phyloP scores from a whole-genome alignment of 371 early-diverging fungal genomes.

The Mucor piriformis region DNA sequence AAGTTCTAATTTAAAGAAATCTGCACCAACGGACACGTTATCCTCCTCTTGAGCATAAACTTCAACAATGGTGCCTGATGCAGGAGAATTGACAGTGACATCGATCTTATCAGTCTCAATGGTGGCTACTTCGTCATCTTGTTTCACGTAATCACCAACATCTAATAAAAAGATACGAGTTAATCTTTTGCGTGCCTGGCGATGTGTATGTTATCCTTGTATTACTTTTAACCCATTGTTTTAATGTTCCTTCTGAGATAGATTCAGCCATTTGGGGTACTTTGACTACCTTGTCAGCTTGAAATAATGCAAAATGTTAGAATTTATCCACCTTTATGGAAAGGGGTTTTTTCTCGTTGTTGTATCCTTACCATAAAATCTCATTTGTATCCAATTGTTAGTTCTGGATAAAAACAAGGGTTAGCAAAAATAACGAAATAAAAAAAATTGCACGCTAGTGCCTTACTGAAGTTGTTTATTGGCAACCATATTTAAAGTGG shows the following conservation, averaged over 20 bases:
- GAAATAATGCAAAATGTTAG: not conserved
- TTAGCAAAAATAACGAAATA: not conserved
- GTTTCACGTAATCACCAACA: slow-evolving; percentile 92
- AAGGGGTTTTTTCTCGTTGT: too few species aligned
- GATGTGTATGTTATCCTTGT: too few species aligned
- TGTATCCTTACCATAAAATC: slow-evolving; percentile 4
- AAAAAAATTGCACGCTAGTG: too few species aligned
- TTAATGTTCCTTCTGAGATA: slow-evolving; percentile 95
- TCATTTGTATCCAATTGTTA: not conserved
- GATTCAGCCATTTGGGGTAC: slow-evolving; percentile 97
- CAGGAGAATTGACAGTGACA: slow-evolving; percentile 94
- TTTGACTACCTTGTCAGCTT: slow-evolving; percentile 83
- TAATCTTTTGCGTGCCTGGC: not conserved
- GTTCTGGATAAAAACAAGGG: not conserved
- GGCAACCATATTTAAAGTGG: not conserved
- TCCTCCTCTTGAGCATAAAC: slow-evolving; percentile 89
- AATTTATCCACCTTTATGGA: not conserved
- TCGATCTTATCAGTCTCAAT: slow-evolving; percentile 99
- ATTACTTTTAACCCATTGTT: slow-evolving; percentile 94
- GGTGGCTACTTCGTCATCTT: slow-evolving; percentile 95
- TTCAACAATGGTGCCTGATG: slow-evolving; percentile 85
- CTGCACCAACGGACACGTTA: slow-evolving; percentile 89
- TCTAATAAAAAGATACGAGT: slow-evolving; percentile 51
- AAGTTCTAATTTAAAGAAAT: slow-evolving; percentile 90
- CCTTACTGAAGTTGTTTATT: not conserved